Conservation (phyloP, 495 filamentous ascomycete species). For the Penicillium waksmanii region DNA sequence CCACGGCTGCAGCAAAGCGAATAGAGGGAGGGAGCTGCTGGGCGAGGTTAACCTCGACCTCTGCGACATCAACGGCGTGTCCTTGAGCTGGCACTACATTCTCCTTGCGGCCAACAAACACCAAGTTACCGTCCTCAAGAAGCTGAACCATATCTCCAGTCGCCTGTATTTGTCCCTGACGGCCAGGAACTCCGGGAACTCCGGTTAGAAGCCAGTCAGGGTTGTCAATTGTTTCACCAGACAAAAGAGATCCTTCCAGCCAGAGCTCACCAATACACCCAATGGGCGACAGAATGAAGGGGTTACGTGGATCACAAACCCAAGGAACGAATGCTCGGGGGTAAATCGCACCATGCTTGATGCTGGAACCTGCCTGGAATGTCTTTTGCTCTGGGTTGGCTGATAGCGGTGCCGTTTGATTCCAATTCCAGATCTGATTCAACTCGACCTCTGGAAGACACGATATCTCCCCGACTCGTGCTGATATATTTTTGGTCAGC, state of each 20-base stretch:
- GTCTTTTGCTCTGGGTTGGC: slow-evolving; percentile 28
- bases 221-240: slow-evolving; percentile 28
- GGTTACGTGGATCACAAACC: slow-evolving; percentile 39
- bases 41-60: slow-evolving; percentile 34
- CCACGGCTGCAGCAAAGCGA: slow-evolving; percentile 30
- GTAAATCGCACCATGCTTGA: slow-evolving; percentile 34
- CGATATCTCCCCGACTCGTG: slow-evolving; percentile 37
- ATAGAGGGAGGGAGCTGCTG: slow-evolving; percentile 31
- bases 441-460: slow-evolving; percentile 41
- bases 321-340: slow-evolving; percentile 35
- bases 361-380: slow-evolving; percentile 31
- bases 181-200: slow-evolving; percentile 31
- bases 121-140: slow-evolving; percentile 32
- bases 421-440: slow-evolving; percentile 45
- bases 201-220: slow-evolving; percentile 42
- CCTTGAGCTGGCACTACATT: slow-evolving; percentile 35
- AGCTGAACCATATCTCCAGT: slow-evolving; percentile 41
- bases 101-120: slow-evolving; percentile 38
- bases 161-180: slow-evolving; percentile 28
- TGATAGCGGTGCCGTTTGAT: slow-evolving; percentile 33
- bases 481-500: slow-evolving; percentile 29
- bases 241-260: slow-evolving; percentile 32
- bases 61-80: slow-evolving; percentile 40
- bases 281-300: slow-evolving; percentile 36
- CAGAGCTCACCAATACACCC: slow-evolving; percentile 40